Percentiles rank a stretch among this genome's conserved stretches.
Conservation (phyloP, 352 stramenopile species). For the Phytophthora ohioensis region DNA sequence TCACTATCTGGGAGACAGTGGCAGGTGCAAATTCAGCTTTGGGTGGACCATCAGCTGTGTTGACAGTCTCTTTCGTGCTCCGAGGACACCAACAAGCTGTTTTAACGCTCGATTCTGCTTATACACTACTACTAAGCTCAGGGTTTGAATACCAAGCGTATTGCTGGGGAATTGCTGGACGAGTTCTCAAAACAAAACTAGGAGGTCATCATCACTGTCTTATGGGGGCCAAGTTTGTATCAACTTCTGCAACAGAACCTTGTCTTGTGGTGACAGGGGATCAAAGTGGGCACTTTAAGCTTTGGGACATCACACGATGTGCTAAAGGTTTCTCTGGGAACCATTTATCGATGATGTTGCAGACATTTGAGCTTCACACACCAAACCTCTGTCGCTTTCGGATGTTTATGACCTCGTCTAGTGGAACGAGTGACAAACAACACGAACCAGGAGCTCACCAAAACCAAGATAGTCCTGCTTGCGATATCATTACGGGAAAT, state of each 20-base stretch:
- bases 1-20: constrained; percentile 74
- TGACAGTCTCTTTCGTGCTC: constrained; percentile 66
- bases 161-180: constrained; percentile 71
- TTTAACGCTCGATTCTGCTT: constrained; percentile 64
- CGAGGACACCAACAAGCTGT: constrained; percentile 71
- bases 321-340: constrained; percentile 50
- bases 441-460: constrained; percentile 17
- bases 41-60: constrained; percentile 35
- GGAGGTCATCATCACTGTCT: constrained; percentile 74
- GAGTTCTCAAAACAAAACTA: constrained; percentile 61
- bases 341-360: constrained; percentile 43
- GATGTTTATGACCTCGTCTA: constrained; percentile 45
- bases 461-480: constrained; percentile 37
- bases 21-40: constrained; percentile 32
- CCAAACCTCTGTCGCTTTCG: constrained; percentile 56
- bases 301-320: constrained; percentile 80
- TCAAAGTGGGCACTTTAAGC: constrained; percentile 73
- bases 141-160: constrained; percentile 88
- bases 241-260: constrained; percentile 24
- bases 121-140: constrained; percentile 69
- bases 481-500: constrained; percentile 62
- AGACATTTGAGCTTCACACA: constrained; percentile 61
- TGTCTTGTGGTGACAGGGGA: constrained; percentile 75
- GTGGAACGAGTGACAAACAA: constrained; percentile 26
- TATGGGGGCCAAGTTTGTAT: constrained; percentile 75